A percentile compares a stretch with the other conserved stretches of the same genome.
These are phyloP conservation scores for Pontederia paniculata DNA, from an alignment of 176 grass and related monocot species.

Conservation along the genomic window DNA sequence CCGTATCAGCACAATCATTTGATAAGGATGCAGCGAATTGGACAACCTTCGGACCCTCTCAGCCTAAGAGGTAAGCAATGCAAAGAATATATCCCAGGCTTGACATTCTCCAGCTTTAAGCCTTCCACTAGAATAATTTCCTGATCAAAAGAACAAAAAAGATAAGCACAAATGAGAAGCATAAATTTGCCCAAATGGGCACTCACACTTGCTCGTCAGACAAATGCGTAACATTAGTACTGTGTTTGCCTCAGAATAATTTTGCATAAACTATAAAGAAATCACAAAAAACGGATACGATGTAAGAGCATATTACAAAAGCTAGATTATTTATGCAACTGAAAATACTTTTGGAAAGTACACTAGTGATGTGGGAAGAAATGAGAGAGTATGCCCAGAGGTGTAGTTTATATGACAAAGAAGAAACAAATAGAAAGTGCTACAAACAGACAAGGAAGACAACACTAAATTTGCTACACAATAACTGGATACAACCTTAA, in stretches of 20 bases:
- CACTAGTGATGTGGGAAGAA: too few species aligned
- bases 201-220: not conserved
- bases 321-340: not conserved
- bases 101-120: constrained; percentile 38
- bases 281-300: not conserved
- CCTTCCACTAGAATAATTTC: constrained; percentile 47
- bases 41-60: constrained; percentile 44
- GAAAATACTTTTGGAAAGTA: too few species aligned
- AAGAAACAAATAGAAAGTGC: too few species aligned
- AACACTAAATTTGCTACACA: too few species aligned
- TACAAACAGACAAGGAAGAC: too few species aligned
- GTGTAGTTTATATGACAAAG: too few species aligned
- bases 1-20: constrained; percentile 17
- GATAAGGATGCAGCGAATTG: constrained; percentile 50
- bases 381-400: too few species aligned
- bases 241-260: too few species aligned
- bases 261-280: not conserved
- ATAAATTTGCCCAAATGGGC: not conserved
- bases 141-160: constrained; percentile 21
- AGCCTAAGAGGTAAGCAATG: constrained; percentile 59
- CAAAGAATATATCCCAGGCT: constrained; percentile 30
- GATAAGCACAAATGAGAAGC: not conserved
- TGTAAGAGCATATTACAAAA: not conserved
- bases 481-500: too few species aligned
- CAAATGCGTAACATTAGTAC: too few species aligned